phyloP scores from a whole-genome alignment of 1,284 basidiomycete genomes.

The Leccinum pachyderme region DNA sequence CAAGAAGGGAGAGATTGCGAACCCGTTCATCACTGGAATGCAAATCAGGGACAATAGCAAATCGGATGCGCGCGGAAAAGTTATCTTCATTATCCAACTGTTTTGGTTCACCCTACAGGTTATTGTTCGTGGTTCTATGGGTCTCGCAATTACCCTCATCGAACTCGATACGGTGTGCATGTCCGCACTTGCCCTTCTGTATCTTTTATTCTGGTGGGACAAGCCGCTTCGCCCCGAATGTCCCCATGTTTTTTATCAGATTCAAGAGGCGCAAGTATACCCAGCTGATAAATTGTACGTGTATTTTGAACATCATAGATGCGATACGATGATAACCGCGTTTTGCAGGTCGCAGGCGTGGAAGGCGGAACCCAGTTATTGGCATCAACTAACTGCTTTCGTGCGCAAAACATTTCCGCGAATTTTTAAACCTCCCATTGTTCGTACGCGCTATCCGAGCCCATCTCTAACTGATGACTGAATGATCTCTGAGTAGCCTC shows the following conservation, averaged over 20 bases:
- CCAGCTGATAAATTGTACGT: not conserved
- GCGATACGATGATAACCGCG: not conserved
- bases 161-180: not conserved
- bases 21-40: not conserved
- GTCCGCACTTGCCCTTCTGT: not conserved
- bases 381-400: not conserved
- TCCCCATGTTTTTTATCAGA: not conserved
- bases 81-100: not conserved
- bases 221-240: not conserved
- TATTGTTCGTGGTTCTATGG: not conserved
- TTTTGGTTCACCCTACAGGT: not conserved
- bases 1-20: not conserved
- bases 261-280: not conserved
- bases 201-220: not conserved
- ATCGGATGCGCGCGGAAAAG: not conserved
- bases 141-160: not conserved
- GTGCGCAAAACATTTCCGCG: not conserved
- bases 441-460: not conserved
- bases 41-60: not conserved
- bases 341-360: not conserved
- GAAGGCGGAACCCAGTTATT: not conserved
- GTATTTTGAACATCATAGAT: not conserved
- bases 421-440: not conserved
- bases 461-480: not conserved
- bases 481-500: not conserved